Base-by-base conservation (phyloP, 2,329 filamentous ascomycete genomes). In the Dothideomycetidae sp. region DNA sequence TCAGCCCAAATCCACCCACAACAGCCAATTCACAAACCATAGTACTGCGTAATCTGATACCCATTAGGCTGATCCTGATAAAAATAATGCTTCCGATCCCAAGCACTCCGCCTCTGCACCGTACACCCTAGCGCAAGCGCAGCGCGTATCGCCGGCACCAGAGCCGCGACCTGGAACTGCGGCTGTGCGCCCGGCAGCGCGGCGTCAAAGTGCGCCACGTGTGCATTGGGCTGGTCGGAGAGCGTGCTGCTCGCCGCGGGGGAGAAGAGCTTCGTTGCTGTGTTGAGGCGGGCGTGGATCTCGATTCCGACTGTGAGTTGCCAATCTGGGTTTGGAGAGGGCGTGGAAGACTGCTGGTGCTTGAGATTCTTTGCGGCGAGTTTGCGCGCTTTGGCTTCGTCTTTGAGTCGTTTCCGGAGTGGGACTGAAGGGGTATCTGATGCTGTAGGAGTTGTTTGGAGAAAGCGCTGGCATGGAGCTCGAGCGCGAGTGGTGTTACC, bases 21-120 rank as follows among this genome's bases (percentile, higher is more conserved):
- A 13, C 3, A n/a, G 31, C 2, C 18, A 16, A 15, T 5, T 15
- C 29, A 31, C 43, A 15, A 52, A 64, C 68, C 66, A 56, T 96
- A 94, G 62, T 88, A 96, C 54, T 98, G 90, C 2, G 90, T 98
- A 45, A 98, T 93, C 58, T 98, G 90, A 58, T 98, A 98, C 0
- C 90, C 90, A 0, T 83, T 73, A 1, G 90, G 90, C 58, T 98
- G 90, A 57, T 98, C 90, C 73, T 90, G 93, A 65, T 94, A 93
- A 59, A 98, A 96, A 60, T 98, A 98, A 59, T 98, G 90, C 57
- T 98, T 98, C 45, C 90, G 71, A 58, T 98, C 90, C 61, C 94
- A 98, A 37, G 73, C 74, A 57, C 85, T 93, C 48, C 73, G 68
- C 1, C 61, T 65, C 53, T 92, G 80, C 36, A 96, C 70, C 1